A percentile compares a stretch with the other conserved stretches of the same genome.
phyloP scores from a whole-genome alignment of 164 flowering plant species.

The Warburgia ugandensis region DNA sequence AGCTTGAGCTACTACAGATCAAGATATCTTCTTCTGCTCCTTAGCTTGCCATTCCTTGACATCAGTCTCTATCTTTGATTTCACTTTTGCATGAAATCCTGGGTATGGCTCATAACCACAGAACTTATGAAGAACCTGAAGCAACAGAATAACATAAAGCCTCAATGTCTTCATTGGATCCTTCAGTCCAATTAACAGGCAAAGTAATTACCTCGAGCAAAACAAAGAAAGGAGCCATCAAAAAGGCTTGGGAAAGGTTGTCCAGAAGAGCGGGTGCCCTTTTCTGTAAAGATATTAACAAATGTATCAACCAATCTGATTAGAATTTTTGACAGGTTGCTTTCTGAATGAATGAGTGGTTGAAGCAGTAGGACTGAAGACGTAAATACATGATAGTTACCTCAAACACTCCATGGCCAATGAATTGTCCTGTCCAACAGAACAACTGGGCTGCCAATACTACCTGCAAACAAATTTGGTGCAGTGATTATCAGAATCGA shows the following conservation, averaged over 20 bases:
- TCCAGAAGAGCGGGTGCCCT: slow-evolving; percentile 62
- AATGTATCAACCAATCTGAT: background rate
- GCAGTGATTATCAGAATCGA: background rate
- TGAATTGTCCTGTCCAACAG: slow-evolving; percentile 62
- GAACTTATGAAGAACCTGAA: slow-evolving; percentile 54
- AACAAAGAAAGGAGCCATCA: slow-evolving; percentile 68
- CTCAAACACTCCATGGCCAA: slow-evolving; percentile 67
- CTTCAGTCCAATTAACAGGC: background rate
- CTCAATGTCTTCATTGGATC: background rate
- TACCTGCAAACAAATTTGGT: slow-evolving; percentile 22
- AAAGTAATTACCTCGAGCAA: slow-evolving; percentile 43
- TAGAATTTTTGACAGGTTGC: no score
- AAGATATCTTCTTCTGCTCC: slow-evolving; percentile 43
- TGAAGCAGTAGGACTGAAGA: background rate
- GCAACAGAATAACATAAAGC: slow-evolving; percentile 5
- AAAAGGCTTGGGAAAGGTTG: slow-evolving; percentile 54
- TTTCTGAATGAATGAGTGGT: no score
- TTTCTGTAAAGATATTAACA: slow-evolving; percentile 27
- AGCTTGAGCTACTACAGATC: background rate
- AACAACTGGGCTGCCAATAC: slow-evolving; percentile 42
- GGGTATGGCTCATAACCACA: slow-evolving; percentile 83
- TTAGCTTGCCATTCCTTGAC: slow-evolving; percentile 55
- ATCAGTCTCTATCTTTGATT: slow-evolving; percentile 41
- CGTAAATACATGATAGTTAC: slow-evolving; percentile 13
- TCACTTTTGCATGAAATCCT: slow-evolving; percentile 57